Percentiles rank a stretch among this genome's conserved stretches.
These are phyloP conservation scores for Hyphodiscus sp. DNA, from an alignment of 2,329 filamentous ascomycete genomes.

Conservation along the genomic window DNA sequence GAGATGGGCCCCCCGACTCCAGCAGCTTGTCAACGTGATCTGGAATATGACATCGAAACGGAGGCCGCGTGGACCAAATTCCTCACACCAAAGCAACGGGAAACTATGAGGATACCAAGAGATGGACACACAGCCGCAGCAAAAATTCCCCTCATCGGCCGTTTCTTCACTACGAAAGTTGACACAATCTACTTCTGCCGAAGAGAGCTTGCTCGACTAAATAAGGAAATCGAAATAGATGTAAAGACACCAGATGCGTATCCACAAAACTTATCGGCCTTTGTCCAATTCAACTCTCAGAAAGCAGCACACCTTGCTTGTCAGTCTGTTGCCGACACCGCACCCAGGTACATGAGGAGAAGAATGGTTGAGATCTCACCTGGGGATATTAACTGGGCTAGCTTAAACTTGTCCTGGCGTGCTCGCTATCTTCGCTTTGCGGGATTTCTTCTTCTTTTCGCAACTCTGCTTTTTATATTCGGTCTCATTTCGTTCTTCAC, in stretches of 20 bases:
- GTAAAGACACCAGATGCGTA: slow-evolving; percentile 17
- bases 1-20: slow-evolving; percentile 13
- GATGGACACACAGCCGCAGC: slow-evolving; percentile 12
- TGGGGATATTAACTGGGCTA: slow-evolving; percentile 22
- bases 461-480: slow-evolving; percentile 11
- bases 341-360: slow-evolving; percentile 18
- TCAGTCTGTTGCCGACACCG: slow-evolving; percentile 19
- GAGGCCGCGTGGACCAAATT: slow-evolving; percentile 22
- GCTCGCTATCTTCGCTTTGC: slow-evolving; percentile 12
- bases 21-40: slow-evolving; percentile 13
- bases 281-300: slow-evolving; percentile 24
- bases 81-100: slow-evolving; percentile 18
- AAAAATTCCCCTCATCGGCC: slow-evolving; percentile 21
- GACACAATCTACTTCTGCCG: slow-evolving; percentile 25
- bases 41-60: slow-evolving; percentile 16
- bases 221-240: slow-evolving; percentile 22
- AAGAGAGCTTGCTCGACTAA: slow-evolving; percentile 23
- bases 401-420: slow-evolving; percentile 14
- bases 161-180: slow-evolving; percentile 19
- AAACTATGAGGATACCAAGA: slow-evolving; percentile 21
- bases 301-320: slow-evolving; percentile 23
- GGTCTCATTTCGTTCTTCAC: slow-evolving; percentile 16
- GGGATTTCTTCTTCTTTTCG: slow-evolving; percentile 11
- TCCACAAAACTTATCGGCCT: slow-evolving; percentile 20
- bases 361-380: slow-evolving; percentile 24